Base-by-base conservation (phyloP, 768 basidiomycete genomes). In the Leccinum ochraceum region DNA sequence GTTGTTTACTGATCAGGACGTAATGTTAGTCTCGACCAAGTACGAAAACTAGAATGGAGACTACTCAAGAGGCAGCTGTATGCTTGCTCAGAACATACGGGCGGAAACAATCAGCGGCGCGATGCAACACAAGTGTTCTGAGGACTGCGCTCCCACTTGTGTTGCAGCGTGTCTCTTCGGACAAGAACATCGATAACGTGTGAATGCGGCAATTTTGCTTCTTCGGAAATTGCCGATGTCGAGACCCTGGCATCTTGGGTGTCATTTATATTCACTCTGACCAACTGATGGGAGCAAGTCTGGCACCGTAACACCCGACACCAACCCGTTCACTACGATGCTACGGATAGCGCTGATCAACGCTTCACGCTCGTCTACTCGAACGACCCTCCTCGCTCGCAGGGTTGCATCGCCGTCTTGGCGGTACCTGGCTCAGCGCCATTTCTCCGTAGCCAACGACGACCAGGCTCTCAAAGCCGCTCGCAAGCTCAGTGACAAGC, bases 101-200 rank as follows among this genome's bases (percentile, higher is more conserved):
- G 8, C 9, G 28, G 52, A n/a, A 34, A 46, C 39, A 34, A 36
- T 24, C 17, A 26, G 49, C 17, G 63, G 54, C 66, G 70, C 66
- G 60, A 54, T 17, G 54, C 57, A 66, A 56, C 32, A 71, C 76
- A 73, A 74, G 75, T 71, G 76, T 79, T 74, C 58, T 69, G 77
- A 81, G 80, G 58, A 80, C 79, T 71, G 67, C 80, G 79, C 80
- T 81, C 78, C 75, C 77, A 70, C 74, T 71, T 69, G 72, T 73
- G 63, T 54, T 61, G 60, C 60, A 13, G 56, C 42, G 68, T 67
- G 64, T 58, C 67, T 48, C 57, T 5, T 32, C 32, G 32, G 4
- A 20, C 48, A 24, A 10, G 36, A 37, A 16, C 14, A 37, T 37
- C 36, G 14, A 37, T 37, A 37, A 37, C 39, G 17, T 42, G 39